phyloP scores from a whole-genome alignment of 208 protist species.

The Leishmania amazonensis region DNA sequence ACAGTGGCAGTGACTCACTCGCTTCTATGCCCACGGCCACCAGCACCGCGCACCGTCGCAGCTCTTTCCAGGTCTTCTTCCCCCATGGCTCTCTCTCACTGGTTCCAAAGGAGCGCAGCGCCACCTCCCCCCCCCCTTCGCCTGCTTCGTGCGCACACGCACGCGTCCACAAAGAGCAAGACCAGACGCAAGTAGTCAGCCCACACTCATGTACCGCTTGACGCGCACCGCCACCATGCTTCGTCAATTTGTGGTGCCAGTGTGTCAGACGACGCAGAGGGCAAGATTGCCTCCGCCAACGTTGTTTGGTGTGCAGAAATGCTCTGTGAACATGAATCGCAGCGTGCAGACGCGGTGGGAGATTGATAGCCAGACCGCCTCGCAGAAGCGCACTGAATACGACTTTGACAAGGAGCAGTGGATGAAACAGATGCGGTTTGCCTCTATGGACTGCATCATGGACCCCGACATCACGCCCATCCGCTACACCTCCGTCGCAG shows the following conservation, averaged over 20 bases:
- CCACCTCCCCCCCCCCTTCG: background rate
- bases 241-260: slow-evolving; percentile 16
- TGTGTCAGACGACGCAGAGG: background rate
- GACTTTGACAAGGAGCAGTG: slow-evolving; percentile 94
- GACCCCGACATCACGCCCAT: slow-evolving; percentile 87
- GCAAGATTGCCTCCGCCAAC: background rate
- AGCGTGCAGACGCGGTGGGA: slow-evolving; percentile 88
- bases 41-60: background rate
- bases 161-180: background rate
- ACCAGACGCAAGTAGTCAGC: background rate
- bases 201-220: background rate
- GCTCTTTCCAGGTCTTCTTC: background rate
- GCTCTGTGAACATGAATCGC: slow-evolving; percentile 85
- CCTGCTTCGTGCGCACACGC: background rate
- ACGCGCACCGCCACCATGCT: slow-evolving; percentile 14
- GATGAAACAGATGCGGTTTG: slow-evolving; percentile 93
- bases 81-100: background rate
- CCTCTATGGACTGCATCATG: slow-evolving; percentile 93
- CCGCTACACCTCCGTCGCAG: slow-evolving; percentile 74
- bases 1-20: background rate
- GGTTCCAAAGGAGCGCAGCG: background rate
- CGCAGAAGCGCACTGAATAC: slow-evolving; percentile 87
- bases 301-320: slow-evolving; percentile 29
- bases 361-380: slow-evolving; percentile 65
- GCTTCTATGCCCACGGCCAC: background rate